These are phyloP conservation scores for Pisolithus sp. DNA, from an alignment of 768 basidiomycete genomes.

Conservation along the genomic window DNA sequence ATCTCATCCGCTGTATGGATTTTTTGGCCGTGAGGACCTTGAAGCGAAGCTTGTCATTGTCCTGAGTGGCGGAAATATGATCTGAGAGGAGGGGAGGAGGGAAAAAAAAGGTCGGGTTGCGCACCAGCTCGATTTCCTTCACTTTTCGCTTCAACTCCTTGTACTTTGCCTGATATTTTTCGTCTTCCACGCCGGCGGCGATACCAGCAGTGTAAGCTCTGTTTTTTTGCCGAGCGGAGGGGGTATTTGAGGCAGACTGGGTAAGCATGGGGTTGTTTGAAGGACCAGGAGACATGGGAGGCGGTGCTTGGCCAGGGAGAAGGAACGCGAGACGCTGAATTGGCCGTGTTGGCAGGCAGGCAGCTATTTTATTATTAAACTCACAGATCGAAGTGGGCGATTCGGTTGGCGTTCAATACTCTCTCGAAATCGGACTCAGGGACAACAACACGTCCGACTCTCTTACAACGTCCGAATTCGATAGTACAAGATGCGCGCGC, in stretches of 20 bases:
- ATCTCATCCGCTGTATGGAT: constrained; percentile 79
- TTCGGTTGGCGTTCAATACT: constrained; percentile 24
- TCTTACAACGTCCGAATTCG: too few species aligned
- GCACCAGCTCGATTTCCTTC: constrained; percentile 75
- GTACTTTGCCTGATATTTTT: constrained; percentile 84
- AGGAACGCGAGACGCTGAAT: constrained; percentile 26
- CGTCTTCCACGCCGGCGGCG: constrained; percentile 75
- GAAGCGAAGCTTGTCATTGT: constrained; percentile 83
- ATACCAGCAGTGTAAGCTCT: constrained; percentile 52
- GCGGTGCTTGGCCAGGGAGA: constrained; percentile 30
- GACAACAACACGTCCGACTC: too few species aligned
- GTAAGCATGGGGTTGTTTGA: constrained; percentile 33
- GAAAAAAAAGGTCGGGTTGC: constrained; percentile 16
- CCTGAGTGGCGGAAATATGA: constrained; percentile 37
- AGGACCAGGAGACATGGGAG: constrained; percentile 59
- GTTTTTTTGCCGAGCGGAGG: constrained; percentile 42
- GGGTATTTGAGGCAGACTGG: constrained; percentile 21
- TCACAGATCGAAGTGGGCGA: constrained; percentile 11
- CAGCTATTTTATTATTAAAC: constrained; percentile 18
- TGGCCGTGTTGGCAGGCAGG: constrained; percentile 10
- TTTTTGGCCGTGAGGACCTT: constrained; percentile 75
- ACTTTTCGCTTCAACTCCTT: constrained; percentile 85
- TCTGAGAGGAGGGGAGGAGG: constrained; percentile 1
- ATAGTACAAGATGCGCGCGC: too few species aligned
- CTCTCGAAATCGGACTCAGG: not conserved